Evolutionary conservation across 257 asterid species (phyloP), one percentile per base, ranked within the genome.

Genomic region (Echites panduratus): DNA sequence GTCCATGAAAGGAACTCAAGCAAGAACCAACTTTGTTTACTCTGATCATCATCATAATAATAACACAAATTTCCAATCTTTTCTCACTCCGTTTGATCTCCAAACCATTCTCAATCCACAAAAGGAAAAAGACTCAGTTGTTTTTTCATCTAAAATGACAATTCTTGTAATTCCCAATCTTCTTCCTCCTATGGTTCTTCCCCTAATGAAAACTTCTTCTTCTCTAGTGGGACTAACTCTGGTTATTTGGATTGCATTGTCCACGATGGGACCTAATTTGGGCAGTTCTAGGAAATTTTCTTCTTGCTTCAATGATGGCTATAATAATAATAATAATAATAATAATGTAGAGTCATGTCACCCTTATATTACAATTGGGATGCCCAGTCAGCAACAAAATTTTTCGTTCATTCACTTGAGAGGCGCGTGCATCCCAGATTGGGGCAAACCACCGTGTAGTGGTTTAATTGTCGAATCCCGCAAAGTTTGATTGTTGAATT

Each of bases 231-330:
- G 58, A 64, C 78, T 1, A 87, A 88, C 53, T 95, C 99, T 2
- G 99, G 99, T 5, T 95, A 92, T 73, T 79, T 95, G 79, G 97
- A 89, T 61, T 86, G 98, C 85, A 89, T 95, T 2, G 97, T 95
- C 26, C 59, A 63, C 59, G n/a, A 66, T 74, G 72, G 79, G 8
- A 4, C 52, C 43, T 76, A 32, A 32, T 32, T 77, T 79, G 75
- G 67, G 70, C 56, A 69, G 48, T 44, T 7, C 73, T 41, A 84
- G 67, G 32, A 68, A 56, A 48, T 40, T 45, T 70, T 82, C 73
- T 26, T 41, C 70, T 19, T 62, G 38, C 2, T 32, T 32, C 38
- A 32, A 32, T 32, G 38, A 32, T 32, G 38, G 38, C 38, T 32
- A 32, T 32, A 32, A 57, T 7, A 76, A n/a, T n/a, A n/a, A n/a